These are phyloP conservation scores for Zymoseptoria tritici DNA, from an alignment of 2,329 filamentous ascomycete species.

Conservation along the genomic window DNA sequence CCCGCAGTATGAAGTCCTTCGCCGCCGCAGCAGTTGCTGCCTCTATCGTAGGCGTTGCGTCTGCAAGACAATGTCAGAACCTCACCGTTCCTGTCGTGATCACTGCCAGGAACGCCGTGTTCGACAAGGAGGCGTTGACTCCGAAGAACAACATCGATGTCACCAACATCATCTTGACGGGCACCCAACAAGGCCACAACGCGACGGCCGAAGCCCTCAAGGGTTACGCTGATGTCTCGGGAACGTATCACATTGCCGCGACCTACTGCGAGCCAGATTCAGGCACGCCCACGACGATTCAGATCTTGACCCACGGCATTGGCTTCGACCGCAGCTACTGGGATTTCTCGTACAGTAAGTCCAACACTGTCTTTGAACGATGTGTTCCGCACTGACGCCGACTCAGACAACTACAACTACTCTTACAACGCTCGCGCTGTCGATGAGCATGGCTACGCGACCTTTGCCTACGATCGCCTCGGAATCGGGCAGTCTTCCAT, in stretches of 20 bases:
- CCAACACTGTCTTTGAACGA: conserved; percentile 20
- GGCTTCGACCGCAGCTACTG: conserved; percentile 55
- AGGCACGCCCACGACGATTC: conserved; percentile 34
- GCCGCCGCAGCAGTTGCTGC: conserved; percentile 17
- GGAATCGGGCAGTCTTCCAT: conserved; percentile 53
- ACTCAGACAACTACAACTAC: conserved; percentile 47
- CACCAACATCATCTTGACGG: conserved; percentile 47
- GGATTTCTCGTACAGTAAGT: conserved; percentile 45
- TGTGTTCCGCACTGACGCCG: background rate
- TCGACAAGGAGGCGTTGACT: conserved; percentile 41
- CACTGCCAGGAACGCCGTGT: conserved; percentile 47
- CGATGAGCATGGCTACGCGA: conserved; percentile 49
- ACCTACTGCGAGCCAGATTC: conserved; percentile 54
- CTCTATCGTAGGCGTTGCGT: conserved; percentile 17
- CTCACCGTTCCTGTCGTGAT: conserved; percentile 51
- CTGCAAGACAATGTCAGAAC: conserved; percentile 37
- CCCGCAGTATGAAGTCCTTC: conserved; percentile 20
- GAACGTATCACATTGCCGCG: conserved; percentile 51
- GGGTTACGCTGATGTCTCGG: conserved; percentile 46
- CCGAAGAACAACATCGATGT: conserved; percentile 48
- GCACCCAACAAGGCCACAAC: conserved; percentile 46
- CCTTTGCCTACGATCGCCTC: conserved; percentile 55
- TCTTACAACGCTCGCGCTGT: conserved; percentile 53
- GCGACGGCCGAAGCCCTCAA: conserved; percentile 39
- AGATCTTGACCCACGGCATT: conserved; percentile 49